Evolutionary conservation across 2,329 filamentous ascomycete species (phyloP), one percentile per base, ranked within the genome.

Genomic region (Pseudogymnoascus sp.): DNA sequence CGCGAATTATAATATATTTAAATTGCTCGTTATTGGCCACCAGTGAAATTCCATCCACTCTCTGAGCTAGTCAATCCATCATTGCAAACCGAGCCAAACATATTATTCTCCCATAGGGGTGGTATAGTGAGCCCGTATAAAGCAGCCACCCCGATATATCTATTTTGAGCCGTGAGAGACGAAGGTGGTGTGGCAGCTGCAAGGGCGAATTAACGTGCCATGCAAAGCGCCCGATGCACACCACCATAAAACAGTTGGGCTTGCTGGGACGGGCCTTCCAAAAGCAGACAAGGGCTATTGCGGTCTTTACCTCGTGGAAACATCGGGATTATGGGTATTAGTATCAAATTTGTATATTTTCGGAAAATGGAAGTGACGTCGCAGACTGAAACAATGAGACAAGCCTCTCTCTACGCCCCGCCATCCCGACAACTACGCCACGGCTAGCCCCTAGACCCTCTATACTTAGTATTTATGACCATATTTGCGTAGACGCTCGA

Each of bases 1-100:
- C 18, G 47, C 47, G 47, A 54, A 54, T 33, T 54, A 54, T 54
- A 54, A 54, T 54, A 54, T 54, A 54, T 54, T 54, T 54, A 54
- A 54, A 54, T 54, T 54, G 47, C 28, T 25, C n/a, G 47, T 33
- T 54, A 54, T 54, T 54, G 28, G 33, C 47, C 47, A 33, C 2
- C n/a, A 28, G 47, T 33, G 47, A 54, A 54, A 33, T 54, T 33
- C 25, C 28, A 33, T 54, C 47, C 16, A 54, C 16, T 33, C 47
- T 54, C 3, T 33, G n/a, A 20, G 4, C 47, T 14, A 54, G 47
- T 54, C 25, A 54, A 54, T 33, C 12, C 33, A 33, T 7, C 28
- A 54, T 54, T 20, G 3, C 25, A 9, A 20, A 33, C 25, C 7
- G 25, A 54, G n/a, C 47, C 9, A 54, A 8, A 30, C 8, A 54